phyloP scores from a whole-genome alignment of 192 early-diverging fungal species.

The Pilaira anomala region DNA sequence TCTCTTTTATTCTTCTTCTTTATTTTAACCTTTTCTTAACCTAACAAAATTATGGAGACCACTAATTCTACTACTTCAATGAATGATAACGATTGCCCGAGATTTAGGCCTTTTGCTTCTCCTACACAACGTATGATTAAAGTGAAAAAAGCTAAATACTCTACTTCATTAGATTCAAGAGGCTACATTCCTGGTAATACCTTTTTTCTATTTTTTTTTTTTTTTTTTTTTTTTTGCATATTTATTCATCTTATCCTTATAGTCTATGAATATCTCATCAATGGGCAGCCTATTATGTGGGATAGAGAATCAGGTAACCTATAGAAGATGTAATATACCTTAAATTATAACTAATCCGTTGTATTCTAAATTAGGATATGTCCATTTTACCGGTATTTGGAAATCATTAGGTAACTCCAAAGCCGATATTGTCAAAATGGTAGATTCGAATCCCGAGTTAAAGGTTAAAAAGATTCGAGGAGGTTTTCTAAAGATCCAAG shows the following conservation, averaged over 20 bases:
- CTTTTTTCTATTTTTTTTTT: background rate
- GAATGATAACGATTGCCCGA: conserved; percentile 34
- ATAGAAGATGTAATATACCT: background rate
- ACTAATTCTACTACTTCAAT: background rate
- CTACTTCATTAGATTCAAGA: conserved; percentile 56
- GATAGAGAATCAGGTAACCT: conserved; percentile 50
- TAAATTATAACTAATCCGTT: no score
- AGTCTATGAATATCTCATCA: conserved; percentile 59
- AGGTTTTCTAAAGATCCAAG: conserved; percentile 60
- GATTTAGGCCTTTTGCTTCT: conserved; percentile 32
- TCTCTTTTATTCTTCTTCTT: background rate
- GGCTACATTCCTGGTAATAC: conserved; percentile 58
- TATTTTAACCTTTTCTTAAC: background rate
- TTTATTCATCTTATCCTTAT: background rate
- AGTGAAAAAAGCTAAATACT: conserved; percentile 55
- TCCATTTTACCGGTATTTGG: conserved; percentile 62
- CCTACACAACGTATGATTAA: conserved; percentile 22
- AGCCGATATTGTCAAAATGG: conserved; percentile 59
- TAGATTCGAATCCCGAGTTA: conserved; percentile 55
- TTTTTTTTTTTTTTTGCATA: background rate
- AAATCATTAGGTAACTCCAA: conserved; percentile 58
- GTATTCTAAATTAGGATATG: conserved; percentile 38
- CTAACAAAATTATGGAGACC: background rate
- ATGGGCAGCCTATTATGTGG: conserved; percentile 63
- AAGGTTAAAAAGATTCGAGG: conserved; percentile 61